Percentiles rank a stretch among this genome's conserved stretches.
These are phyloP conservation scores for Cryptosporidium sp. DNA, from an alignment of 169 alveolate genomes.

Conservation along the genomic window DNA sequence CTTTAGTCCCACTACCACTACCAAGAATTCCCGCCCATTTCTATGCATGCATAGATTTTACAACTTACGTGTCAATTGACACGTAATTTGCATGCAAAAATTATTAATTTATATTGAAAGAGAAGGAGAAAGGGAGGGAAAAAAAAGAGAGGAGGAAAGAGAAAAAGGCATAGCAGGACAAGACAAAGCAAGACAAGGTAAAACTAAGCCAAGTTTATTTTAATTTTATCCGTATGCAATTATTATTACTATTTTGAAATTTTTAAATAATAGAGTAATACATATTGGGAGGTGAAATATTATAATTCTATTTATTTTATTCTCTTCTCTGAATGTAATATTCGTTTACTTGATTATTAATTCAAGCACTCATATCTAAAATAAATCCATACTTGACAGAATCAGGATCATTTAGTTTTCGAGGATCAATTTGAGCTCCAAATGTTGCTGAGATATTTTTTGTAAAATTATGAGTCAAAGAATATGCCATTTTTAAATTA, in stretches of 20 bases:
- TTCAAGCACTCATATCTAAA: conserved; percentile 39
- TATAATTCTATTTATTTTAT: background rate
- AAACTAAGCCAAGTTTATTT: background rate
- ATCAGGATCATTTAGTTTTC: conserved; percentile 27
- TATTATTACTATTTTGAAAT: too few species aligned
- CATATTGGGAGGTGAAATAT: too few species aligned
- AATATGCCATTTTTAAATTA: conserved; percentile 44
- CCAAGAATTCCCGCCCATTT: background rate
- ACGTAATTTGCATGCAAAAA: background rate
- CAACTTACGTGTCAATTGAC: too few species aligned
- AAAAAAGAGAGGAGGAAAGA: background rate
- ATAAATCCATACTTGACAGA: conserved; percentile 64
- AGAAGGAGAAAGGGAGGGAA: too few species aligned
- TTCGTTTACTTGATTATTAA: background rate
- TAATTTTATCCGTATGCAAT: background rate
- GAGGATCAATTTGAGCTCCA: conserved; percentile 41
- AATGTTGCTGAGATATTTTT: conserved; percentile 56
- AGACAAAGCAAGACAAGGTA: too few species aligned
- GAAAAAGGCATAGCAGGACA: background rate
- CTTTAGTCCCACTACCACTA: too few species aligned
- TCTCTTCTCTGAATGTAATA: too few species aligned
- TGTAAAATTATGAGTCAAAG: conserved; percentile 46
- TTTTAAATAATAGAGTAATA: too few species aligned
- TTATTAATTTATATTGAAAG: too few species aligned
- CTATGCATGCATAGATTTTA: background rate